Evolutionary conservation across 1,284 basidiomycete species (phyloP).

Genomic region (Termitomyces sp.): DNA sequence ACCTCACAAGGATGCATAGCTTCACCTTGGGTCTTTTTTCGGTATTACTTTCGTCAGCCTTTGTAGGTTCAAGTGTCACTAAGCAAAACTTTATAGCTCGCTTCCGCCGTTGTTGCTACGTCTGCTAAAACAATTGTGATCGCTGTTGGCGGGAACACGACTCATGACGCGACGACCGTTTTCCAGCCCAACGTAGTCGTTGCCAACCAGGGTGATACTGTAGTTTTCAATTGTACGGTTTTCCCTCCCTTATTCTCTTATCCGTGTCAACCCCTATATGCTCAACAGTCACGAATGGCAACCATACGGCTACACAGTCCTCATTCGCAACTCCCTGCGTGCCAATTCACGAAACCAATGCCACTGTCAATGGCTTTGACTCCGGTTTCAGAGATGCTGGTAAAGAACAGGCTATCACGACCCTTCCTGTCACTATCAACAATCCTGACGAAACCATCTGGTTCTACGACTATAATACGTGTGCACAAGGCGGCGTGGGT

Average conservation of each 20-base stretch:
- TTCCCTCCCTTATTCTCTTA: conserved; percentile 6
- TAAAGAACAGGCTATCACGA: conserved; percentile 44
- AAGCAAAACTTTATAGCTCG: neutral
- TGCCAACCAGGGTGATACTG: conserved; percentile 43
- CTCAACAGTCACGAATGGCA: conserved; percentile 47
- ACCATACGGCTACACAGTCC: conserved; percentile 54
- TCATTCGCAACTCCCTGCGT: conserved; percentile 50
- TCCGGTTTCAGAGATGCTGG: conserved; percentile 45
- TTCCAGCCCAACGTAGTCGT: conserved; percentile 44
- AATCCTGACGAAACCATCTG: conserved; percentile 46
- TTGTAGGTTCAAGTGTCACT: neutral
- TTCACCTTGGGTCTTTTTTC: conserved; percentile 3
- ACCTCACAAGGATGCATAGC: neutral
- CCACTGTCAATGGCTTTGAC: conserved; percentile 54
- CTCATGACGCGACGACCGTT: conserved; percentile 36
- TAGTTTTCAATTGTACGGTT: conserved; percentile 50
- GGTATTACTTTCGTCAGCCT: neutral
- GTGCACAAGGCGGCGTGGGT: conserved; percentile 54
- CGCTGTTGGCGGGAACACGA: conserved; percentile 44
- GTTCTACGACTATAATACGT: conserved; percentile 56
- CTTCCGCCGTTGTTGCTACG: conserved; percentile 8
- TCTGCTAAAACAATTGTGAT: conserved; percentile 39
- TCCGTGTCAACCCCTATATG: conserved; percentile 1
- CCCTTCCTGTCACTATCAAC: conserved; percentile 37
- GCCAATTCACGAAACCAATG: conserved; percentile 40